A percentile compares a stretch with the other conserved stretches of the same genome.
Evolutionary conservation across 1,139 yeast genomes (phyloP).

Genomic region (Geotrichum histeridarum): DNA sequence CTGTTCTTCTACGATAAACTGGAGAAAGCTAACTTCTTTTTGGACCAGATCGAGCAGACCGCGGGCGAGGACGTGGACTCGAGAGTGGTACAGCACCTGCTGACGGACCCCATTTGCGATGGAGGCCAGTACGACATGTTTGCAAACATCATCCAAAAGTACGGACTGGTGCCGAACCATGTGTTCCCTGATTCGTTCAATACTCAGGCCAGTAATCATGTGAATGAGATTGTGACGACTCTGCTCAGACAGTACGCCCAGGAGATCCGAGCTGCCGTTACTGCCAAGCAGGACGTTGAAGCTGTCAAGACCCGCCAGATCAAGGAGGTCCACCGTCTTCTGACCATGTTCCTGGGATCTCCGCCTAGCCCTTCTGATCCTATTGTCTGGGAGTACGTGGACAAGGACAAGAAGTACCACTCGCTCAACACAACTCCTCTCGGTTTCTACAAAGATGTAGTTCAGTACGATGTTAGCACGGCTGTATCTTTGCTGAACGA

Average conservation of each 20-base stretch:
- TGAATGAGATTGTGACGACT: slow-evolving; percentile 60
- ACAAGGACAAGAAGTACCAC: slow-evolving; percentile 62
- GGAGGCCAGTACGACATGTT: slow-evolving; percentile 90
- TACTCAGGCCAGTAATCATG: slow-evolving; percentile 50
- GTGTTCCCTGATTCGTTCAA: slow-evolving; percentile 68
- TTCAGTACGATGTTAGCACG: slow-evolving; percentile 48
- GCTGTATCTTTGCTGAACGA: slow-evolving; percentile 70
- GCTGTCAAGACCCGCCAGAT: slow-evolving; percentile 47
- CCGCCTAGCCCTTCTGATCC: slow-evolving; percentile 69
- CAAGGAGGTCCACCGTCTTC: slow-evolving; percentile 56
- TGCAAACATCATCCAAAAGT: slow-evolving; percentile 64
- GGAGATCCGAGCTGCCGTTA: slow-evolving; percentile 49
- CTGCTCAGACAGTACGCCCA: slow-evolving; percentile 73
- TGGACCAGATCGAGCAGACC: slow-evolving; percentile 69
- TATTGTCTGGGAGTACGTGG: slow-evolving; percentile 68
- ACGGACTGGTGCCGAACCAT: slow-evolving; percentile 71
- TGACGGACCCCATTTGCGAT: slow-evolving; percentile 62
- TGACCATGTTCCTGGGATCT: slow-evolving; percentile 63
- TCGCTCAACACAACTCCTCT: slow-evolving; percentile 54
- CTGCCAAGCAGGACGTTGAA: slow-evolving; percentile 27
- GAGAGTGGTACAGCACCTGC: slow-evolving; percentile 57
- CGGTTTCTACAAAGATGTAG: slow-evolving; percentile 54
- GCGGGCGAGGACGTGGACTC: slow-evolving; percentile 56
- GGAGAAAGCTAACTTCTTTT: slow-evolving; percentile 69
- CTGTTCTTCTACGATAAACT: slow-evolving; percentile 69